Evolutionary conservation across 371 early-diverging fungal genomes (phyloP), one percentile per base, ranked within the genome.

Genomic region (Rhizopus microsporus): DNA sequence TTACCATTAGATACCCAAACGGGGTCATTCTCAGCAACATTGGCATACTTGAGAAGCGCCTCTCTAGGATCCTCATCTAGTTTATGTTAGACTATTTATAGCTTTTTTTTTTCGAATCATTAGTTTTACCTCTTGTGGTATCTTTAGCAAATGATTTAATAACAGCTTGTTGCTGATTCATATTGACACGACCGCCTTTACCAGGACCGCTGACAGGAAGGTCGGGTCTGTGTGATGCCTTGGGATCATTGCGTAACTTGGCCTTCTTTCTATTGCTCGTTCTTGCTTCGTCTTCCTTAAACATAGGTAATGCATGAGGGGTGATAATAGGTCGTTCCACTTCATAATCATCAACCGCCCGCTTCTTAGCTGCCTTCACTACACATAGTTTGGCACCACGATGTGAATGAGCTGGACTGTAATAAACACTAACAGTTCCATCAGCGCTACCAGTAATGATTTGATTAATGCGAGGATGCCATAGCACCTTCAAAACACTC

Each of bases 61-160:
- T 91, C 97, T 42, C 98, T 82, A 13, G 98, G 98, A 78, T 98
- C 98, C 53, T 94, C 96, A 62, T 91, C 91, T 68, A 78, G 12
- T 44, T 16, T 3, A 51, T 16, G 40, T 8, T 43, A 43, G 37
- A 37, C 23, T 51, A 12, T 51, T n/a, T 38, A 29, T 4, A 50
- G 37, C 43, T 42, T 31, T 31, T 17, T 9, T n/a, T 10, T 15
- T 34, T 7, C 10, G 42, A 13, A 32, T 52, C 10, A 23, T 51
- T 12, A 9, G 42, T 15, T 45, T 4, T 65, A 76, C 81, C 81
- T 64, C 90, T 81, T 40, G 86, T 83, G 7, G 88, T 91, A 67
- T 96, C 94, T 67, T 93, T 95, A 9, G 87, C 82, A 16, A 96
- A 71, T 10, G 81, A 77, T 49, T 89, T 88, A 83, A 95, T 86